These are phyloP conservation scores for Paraurostyla sp. DNA, from an alignment of 73 alveolate genomes.

Conservation along the genomic window DNA sequence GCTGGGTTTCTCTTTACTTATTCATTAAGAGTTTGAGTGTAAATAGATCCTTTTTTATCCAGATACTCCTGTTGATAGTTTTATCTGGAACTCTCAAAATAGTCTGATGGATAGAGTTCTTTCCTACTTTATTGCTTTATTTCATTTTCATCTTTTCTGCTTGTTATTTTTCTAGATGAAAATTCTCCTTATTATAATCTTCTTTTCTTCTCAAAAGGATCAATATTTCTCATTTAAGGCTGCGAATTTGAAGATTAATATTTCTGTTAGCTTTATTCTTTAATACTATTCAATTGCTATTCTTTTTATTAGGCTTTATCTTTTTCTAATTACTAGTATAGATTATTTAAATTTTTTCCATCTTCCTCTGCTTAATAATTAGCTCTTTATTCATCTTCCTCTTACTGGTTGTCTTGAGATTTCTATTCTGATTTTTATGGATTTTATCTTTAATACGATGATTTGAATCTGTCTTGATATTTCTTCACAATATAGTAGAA, in stretches of 20 bases:
- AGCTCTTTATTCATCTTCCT: background rate
- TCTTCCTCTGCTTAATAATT: no score
- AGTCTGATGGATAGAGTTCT: background rate
- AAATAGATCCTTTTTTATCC: background rate
- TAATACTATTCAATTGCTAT: background rate
- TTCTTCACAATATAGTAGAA: slow-evolving; percentile 13
- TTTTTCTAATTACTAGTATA: no score
- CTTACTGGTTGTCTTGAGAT: background rate
- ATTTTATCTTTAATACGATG: background rate
- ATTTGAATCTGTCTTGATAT: background rate
- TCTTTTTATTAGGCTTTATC: background rate
- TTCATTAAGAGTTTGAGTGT: slow-evolving; percentile 28
- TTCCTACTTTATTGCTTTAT: background rate
- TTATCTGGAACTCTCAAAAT: background rate
- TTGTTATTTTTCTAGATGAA: slow-evolving; percentile 25
- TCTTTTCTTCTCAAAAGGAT: slow-evolving; percentile 5
- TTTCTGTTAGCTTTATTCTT: background rate
- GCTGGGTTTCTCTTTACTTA: background rate
- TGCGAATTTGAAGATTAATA: background rate
- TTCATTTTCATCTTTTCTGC: slow-evolving; percentile 50
- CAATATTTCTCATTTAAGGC: slow-evolving; percentile 8
- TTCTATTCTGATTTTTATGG: background rate
- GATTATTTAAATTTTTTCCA: no score
- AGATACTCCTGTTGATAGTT: background rate
- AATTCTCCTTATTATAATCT: background rate